Evolutionary conservation across 345 rosid species (phyloP).

Genomic region (Ceriops decandra): DNA sequence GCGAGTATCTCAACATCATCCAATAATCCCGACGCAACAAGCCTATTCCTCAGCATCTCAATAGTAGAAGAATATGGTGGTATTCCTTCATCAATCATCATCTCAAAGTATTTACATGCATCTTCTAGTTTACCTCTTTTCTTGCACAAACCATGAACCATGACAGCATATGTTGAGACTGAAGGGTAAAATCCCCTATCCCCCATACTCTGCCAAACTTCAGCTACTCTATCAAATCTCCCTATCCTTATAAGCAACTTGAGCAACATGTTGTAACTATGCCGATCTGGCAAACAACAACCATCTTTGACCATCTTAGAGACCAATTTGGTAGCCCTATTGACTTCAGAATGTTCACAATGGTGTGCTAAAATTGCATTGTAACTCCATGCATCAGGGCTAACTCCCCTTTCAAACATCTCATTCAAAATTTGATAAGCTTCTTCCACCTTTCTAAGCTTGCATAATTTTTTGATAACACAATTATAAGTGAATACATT

Average conservation of each 20-base stretch:
- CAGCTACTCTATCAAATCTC: conserved; percentile 66
- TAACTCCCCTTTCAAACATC: conserved; percentile 50
- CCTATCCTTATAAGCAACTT: conserved; percentile 65
- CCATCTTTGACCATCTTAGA: conserved; percentile 57
- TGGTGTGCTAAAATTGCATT: conserved; percentile 70
- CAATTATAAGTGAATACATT: conserved; percentile 79
- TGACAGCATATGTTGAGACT: conserved; percentile 70
- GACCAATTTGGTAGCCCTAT: conserved; percentile 54
- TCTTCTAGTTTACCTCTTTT: conserved; percentile 73
- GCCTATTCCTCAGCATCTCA: conserved; percentile 67
- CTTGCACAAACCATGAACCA: conserved; percentile 77
- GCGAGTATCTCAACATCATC: conserved; percentile 64
- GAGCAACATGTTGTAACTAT: conserved; percentile 77
- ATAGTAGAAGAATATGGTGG: conserved; percentile 74
- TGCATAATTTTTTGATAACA: conserved; percentile 64
- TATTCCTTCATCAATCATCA: conserved; percentile 85
- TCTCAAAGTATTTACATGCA: conserved; percentile 82
- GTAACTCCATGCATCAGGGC: conserved; percentile 80
- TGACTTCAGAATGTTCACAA: conserved; percentile 74
- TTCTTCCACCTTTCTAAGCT: conserved; percentile 60
- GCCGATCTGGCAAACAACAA: conserved; percentile 61
- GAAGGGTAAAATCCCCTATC: conserved; percentile 64
- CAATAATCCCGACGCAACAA: conserved; percentile 51
- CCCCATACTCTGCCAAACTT: conserved; percentile 74
- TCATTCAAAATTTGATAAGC: conserved; percentile 65